These are phyloP conservation scores for Irpex sp. DNA, from an alignment of 1,284 basidiomycete genomes.

Conservation along the genomic window DNA sequence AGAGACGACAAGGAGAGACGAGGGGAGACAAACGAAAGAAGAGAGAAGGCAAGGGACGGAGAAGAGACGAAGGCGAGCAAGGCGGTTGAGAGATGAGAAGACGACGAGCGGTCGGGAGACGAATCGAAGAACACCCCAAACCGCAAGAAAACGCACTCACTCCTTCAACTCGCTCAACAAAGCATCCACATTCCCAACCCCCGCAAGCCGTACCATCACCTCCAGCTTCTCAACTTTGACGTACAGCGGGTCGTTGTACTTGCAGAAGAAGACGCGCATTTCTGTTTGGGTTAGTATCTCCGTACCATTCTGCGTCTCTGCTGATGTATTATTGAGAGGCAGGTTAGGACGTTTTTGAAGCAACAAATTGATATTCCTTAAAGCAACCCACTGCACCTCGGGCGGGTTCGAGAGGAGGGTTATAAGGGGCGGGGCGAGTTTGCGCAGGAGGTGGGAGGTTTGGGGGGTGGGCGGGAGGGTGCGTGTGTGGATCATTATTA, in stretches of 20 bases:
- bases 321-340: slow-evolving; percentile 41
- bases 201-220: slow-evolving; percentile 95
- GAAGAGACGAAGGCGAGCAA: no score
- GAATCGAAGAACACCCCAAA: no score
- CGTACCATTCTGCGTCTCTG: no score
- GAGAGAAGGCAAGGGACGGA: no score
- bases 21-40: no score
- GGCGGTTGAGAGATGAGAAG: no score
- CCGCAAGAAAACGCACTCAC: slow-evolving; percentile 38
- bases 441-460: slow-evolving; percentile 78
- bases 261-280: slow-evolving; percentile 99
- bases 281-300: slow-evolving; percentile 51
- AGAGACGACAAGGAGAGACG: no score
- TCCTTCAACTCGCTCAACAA: slow-evolving; percentile 95
- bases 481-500: slow-evolving; percentile 96
- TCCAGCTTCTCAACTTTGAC: slow-evolving; percentile 98
- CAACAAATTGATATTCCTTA: slow-evolving; percentile 98
- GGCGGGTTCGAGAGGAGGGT: slow-evolving; percentile 76
- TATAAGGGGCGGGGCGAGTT: slow-evolving; percentile 97
- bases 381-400: slow-evolving; percentile 94
- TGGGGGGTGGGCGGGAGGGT: slow-evolving; percentile 79
- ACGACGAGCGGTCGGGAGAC: no score
- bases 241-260: slow-evolving; percentile 98
- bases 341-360: slow-evolving; percentile 91
- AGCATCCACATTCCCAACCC: slow-evolving; percentile 91